Percentiles rank a stretch among this genome's conserved stretches.
Conservation (phyloP, 139 green algal species). For the Picochlorum sp. region DNA sequence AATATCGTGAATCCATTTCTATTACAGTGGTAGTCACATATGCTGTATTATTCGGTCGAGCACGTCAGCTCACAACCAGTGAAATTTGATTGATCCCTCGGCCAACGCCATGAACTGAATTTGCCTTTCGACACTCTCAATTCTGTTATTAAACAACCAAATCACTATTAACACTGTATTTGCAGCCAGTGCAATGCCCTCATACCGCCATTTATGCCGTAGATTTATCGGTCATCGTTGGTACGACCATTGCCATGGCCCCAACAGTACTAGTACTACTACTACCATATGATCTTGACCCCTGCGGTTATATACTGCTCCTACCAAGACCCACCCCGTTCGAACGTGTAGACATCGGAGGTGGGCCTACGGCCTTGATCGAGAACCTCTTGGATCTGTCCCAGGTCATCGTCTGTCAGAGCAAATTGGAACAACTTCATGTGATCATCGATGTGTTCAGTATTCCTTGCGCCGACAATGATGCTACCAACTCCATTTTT, state of each 20-base stretch:
- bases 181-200: no score
- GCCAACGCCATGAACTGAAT: no score
- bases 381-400: conserved; percentile 55
- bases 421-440: conserved; percentile 47
- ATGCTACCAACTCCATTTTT: conserved; percentile 34
- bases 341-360: conserved; percentile 69
- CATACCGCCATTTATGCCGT: no score
- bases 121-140: no score
- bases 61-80: no score
- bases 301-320: background rate
- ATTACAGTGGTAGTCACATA: background rate
- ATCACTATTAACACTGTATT: no score
- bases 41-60: no score
- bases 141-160: no score
- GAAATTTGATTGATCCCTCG: no score
- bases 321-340: conserved; percentile 50
- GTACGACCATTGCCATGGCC: background rate
- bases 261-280: no score
- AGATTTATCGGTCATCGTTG: background rate
- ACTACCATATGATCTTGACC: no score
- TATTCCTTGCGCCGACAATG: conserved; percentile 70
- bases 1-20: no score
- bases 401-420: conserved; percentile 49
- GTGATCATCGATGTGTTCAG: conserved; percentile 55
- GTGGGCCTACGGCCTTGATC: conserved; percentile 22